Conservation (phyloP, 176 grass and related monocot species). For the Oryza meyeriana region DNA sequence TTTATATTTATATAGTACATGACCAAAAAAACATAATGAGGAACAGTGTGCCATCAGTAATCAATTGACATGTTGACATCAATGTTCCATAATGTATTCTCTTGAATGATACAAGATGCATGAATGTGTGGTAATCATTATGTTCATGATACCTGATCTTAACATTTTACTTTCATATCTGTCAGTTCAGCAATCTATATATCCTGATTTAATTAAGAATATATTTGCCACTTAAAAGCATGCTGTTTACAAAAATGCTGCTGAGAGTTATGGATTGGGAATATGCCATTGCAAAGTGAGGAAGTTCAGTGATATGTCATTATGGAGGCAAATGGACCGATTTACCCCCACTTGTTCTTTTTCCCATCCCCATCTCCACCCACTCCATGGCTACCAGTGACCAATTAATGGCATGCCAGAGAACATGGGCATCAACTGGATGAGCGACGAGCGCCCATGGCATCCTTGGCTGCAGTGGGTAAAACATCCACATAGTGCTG, state of each 20-base stretch:
- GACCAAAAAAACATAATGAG: background rate
- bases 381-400: too few species aligned
- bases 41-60: background rate
- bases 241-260: background rate
- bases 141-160: constrained; percentile 6
- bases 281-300: too few species aligned
- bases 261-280: background rate
- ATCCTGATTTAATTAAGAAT: background rate
- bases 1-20: background rate
- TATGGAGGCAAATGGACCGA: too few species aligned
- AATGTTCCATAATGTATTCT: background rate
- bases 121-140: background rate
- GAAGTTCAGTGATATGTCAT: too few species aligned
- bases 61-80: background rate
- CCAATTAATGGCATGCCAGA: too few species aligned
- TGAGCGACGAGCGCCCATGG: background rate
- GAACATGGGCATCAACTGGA: too few species aligned
- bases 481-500: background rate
- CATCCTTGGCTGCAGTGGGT: background rate
- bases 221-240: background rate
- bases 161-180: constrained; percentile 3
- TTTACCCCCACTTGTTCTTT: too few species aligned
- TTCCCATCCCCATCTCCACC: too few species aligned
- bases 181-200: background rate
- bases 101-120: background rate